phyloP scores from a whole-genome alignment of 169 alveolate genomes.

The Eimeria tenella region DNA sequence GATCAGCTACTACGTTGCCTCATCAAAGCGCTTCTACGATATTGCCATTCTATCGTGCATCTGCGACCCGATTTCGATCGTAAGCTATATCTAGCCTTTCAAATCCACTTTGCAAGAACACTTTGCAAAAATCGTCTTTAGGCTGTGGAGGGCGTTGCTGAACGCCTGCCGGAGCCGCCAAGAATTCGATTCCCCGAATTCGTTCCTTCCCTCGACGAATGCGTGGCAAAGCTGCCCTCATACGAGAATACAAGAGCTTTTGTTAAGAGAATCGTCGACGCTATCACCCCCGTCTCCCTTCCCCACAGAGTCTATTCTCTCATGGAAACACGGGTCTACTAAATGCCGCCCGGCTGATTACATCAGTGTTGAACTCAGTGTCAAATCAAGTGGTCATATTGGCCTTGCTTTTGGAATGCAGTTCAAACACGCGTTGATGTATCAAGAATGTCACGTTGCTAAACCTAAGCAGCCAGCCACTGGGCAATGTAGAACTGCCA shows the following conservation, averaged over 20 bases:
- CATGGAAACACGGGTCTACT: constrained; percentile 72
- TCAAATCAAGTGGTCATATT: constrained; percentile 17
- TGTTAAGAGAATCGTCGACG: constrained; percentile 46
- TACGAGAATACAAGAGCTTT: constrained; percentile 60
- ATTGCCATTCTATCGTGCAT: constrained; percentile 64
- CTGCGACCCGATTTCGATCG: constrained; percentile 66
- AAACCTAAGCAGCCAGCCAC: not conserved
- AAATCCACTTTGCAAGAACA: not conserved
- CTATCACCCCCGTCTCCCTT: constrained; percentile 57
- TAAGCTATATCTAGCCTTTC: not conserved
- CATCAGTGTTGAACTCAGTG: constrained; percentile 19
- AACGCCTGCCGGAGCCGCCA: constrained; percentile 69
- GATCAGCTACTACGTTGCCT: constrained; percentile 72
- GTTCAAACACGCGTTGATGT: not conserved
- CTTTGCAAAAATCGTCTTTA: not conserved
- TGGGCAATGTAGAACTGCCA: not conserved
- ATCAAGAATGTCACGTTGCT: not conserved
- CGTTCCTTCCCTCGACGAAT: constrained; percentile 61
- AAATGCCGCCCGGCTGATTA: not conserved
- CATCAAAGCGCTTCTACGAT: constrained; percentile 68
- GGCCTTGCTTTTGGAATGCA: constrained; percentile 33
- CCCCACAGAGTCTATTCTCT: constrained; percentile 55
- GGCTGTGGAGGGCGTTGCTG: constrained; percentile 69
- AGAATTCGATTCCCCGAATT: constrained; percentile 31
- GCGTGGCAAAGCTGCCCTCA: constrained; percentile 72